Evolutionary conservation across 1,284 basidiomycete species (phyloP).

Genomic region (Pascua guehoae): DNA sequence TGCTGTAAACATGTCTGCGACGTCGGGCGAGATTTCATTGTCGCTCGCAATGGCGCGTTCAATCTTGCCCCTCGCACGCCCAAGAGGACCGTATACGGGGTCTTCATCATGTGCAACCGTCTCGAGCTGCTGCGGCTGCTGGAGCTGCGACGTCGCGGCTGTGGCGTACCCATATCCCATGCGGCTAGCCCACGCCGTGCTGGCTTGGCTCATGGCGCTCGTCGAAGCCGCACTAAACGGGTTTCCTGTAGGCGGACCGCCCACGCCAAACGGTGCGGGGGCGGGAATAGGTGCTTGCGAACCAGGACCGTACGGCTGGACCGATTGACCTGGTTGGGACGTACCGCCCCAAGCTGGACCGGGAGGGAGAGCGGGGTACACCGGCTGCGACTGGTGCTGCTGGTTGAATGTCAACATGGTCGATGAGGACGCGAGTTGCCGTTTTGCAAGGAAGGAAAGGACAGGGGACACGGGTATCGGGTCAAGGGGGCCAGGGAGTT

Average conservation of each 20-base stretch:
- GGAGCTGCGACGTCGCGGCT: conserved; percentile 2
- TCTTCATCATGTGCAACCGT: conserved; percentile 38
- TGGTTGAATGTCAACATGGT: too few species aligned
- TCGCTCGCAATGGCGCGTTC: conserved; percentile 34
- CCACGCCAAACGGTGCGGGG: conserved; percentile 2
- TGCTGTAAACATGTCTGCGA: conserved; percentile 22
- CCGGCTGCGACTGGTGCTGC: neutral
- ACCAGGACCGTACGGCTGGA: neutral
- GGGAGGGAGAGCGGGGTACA: conserved; percentile 4
- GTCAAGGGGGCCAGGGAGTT: too few species aligned
- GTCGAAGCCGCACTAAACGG: neutral
- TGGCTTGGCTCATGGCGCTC: neutral
- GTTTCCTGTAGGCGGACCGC: neutral
- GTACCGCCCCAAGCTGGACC: too few species aligned
- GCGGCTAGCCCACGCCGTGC: neutral
- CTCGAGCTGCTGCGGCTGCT: conserved; percentile 34
- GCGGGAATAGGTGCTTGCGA: neutral
- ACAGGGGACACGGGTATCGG: too few species aligned
- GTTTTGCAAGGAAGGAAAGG: too few species aligned
- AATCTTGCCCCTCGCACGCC: conserved; percentile 35
- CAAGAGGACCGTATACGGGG: conserved; percentile 39
- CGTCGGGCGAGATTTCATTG: conserved; percentile 39
- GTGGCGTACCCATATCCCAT: conserved; percentile 4
- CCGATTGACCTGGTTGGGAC: neutral
- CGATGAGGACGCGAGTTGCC: too few species aligned